Conservation (phyloP, 768 basidiomycete species). For the Mycena chlorophos region DNA sequence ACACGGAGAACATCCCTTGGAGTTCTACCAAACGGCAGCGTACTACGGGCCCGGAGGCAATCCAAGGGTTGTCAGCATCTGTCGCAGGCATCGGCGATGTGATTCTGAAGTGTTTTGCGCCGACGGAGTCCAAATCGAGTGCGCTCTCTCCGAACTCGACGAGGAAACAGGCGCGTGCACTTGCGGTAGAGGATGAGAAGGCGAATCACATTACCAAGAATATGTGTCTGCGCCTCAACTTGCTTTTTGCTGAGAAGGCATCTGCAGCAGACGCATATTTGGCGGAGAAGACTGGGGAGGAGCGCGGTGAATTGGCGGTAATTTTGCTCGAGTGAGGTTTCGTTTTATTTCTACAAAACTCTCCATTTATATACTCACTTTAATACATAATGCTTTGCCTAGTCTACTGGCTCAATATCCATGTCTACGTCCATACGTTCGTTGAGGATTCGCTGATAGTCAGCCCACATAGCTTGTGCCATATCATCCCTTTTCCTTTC, state of each 20-base stretch:
- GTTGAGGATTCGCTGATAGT: background rate
- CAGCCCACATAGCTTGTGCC: background rate
- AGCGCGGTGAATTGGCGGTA: background rate
- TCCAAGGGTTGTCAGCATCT: background rate
- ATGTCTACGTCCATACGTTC: background rate
- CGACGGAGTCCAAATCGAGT: background rate
- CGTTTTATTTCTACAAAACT: background rate
- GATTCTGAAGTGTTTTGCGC: background rate
- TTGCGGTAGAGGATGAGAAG: background rate
- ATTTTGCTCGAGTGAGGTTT: background rate
- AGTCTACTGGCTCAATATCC: background rate
- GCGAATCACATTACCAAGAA: background rate
- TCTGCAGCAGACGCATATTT: background rate
- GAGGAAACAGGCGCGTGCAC: background rate
- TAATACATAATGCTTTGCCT: background rate
- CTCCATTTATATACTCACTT: background rate
- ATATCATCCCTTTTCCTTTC: background rate
- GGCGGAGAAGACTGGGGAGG: background rate
- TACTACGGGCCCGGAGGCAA: background rate
- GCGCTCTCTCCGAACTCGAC: background rate
- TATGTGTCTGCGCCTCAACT: background rate
- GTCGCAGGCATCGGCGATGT: background rate
- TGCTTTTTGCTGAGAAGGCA: background rate
- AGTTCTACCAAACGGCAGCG: background rate
- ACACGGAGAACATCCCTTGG: background rate